Base-by-base conservation (phyloP, 306 rosid species). In the Quercus robur region DNA sequence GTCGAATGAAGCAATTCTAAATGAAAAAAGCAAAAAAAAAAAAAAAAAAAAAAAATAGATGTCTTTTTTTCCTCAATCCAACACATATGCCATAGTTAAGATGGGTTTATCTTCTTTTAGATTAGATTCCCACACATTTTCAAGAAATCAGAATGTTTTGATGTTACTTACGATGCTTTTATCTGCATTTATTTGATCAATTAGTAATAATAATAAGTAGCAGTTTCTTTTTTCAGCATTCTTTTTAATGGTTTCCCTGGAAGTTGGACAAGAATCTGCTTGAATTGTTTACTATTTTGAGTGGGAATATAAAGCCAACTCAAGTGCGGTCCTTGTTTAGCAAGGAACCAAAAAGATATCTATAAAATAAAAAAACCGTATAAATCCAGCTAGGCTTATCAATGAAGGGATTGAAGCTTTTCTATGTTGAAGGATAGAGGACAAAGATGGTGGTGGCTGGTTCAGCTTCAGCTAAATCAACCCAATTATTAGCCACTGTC, bases 191-290 rank as follows among this genome's bases (percentile, higher is more conserved):
- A 80, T 89, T 84, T 73, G 69, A 77, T 44, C 82, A 77, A 81
- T 86, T 62, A 83, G 49, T 68, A 76, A 79, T 80, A 90, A 91
- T 80, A 90, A 91, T 82, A 85, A 85, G 85, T 78, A 68, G 76
- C 89, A 80, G 69, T 81, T 85, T 82, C 2, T 77, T 82, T 82
- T 4, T 77, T 82, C 84, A 78, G 84, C 80, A 57, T 31, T 74
- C 80, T 52, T 69, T 81, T 71, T 70, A 17, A 15, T 31, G 33
- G 4, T 12, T 25, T 63, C 35, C 21, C 75, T 31, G 38, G 38
- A 46, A 80, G 62, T 76, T 62, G 46, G 67, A 28, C 79, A 54
- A 23, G 63, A 75, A 31, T 25, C 31, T 63, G 38, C 77, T 55
- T 67, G 61, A 66, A 25, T 13, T 10, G 54, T 58, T 1, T 63